Evolutionary conservation across 371 early-diverging fungal species (phyloP), one percentile per base, ranked within the genome.

Genomic region (Basidiobolus heterosporus): DNA sequence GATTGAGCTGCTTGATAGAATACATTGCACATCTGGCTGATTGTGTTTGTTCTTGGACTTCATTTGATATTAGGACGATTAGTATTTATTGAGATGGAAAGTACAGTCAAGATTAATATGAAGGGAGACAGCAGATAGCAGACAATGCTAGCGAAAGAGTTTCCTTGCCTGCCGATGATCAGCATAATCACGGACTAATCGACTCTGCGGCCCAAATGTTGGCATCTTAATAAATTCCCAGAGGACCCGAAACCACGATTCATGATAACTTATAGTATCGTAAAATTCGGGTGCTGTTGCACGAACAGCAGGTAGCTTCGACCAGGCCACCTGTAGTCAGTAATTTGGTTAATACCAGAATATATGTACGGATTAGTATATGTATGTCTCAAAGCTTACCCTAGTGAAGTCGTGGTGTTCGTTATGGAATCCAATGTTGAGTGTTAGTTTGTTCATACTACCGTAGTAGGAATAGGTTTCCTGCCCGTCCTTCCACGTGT

Each of bases 391-490:
- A n/a, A n/a, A 30, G 9, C 30, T 30, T 9, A 30, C 30, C 30
- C 9, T 30, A 14, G 45, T 16, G 43, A 57, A 94, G 65, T 97
- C 98, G 67, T 95, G 95, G 70, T 97, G 96, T 70, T 97, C 96
- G 62, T 91, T 94, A 67, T 97, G 96, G 62, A 88, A 90, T 19
- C 88, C 88, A 51, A 90, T 85, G 66, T 86, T 87, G 69, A 86
- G 73, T 53, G 75, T 85, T 35, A 82, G 70, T 38, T 66, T 47
- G 66, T 95, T 97, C 40, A 91, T 68, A 40, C 72, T 62, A 38
- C 95, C 96, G 56, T 97, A 97, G 78, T 97, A 97, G 22, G 87
- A 87, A 65, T 95, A 95, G 1, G 95, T 95, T 63, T 97, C 96
- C 64, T 90, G 88, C 13, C 91, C 96, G 53, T 89, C 83, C 43